phyloP scores from a whole-genome alignment of 345 rosid genomes.

The Aethionema arabicum region DNA sequence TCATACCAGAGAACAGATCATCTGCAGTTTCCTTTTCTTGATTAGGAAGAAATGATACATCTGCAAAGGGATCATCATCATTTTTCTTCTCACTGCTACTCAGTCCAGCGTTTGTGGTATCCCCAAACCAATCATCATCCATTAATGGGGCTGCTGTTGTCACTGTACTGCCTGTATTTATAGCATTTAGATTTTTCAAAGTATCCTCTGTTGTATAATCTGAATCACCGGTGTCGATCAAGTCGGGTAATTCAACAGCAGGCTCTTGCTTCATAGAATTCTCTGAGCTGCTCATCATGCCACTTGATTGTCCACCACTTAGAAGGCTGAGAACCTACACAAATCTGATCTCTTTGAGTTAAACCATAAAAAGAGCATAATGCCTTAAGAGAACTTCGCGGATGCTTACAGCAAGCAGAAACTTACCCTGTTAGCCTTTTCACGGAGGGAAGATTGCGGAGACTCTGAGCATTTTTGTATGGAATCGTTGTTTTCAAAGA shows the following conservation, averaged over 20 bases:
- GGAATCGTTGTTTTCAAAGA: constrained; percentile 63
- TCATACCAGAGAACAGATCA: constrained; percentile 86
- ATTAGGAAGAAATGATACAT: constrained; percentile 69
- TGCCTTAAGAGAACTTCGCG: constrained; percentile 20
- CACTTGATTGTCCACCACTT: constrained; percentile 50
- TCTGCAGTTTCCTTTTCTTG: constrained; percentile 45
- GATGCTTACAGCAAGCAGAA: constrained; percentile 21
- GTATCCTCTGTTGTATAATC: constrained; percentile 50
- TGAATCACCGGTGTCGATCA: constrained; percentile 75
- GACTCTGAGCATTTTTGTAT: constrained; percentile 73
- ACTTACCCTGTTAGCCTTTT: constrained; percentile 79
- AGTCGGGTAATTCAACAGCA: constrained; percentile 60
- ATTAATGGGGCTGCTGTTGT: constrained; percentile 46
- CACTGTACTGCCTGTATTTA: constrained; percentile 38
- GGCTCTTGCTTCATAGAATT: constrained; percentile 49
- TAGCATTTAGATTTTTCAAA: constrained; percentile 40
- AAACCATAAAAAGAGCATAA: constrained; percentile 15
- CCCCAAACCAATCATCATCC: constrained; percentile 83
- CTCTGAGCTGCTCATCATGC: constrained; percentile 42
- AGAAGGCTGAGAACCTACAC: constrained; percentile 79
- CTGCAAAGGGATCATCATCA: constrained; percentile 84
- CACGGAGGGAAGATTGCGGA: constrained; percentile 87
- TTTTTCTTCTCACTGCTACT: constrained; percentile 43
- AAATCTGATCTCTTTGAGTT: constrained; percentile 22
- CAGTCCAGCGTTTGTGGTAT: constrained; percentile 40